These are phyloP conservation scores for Lactarius hengduanensis DNA, from an alignment of 768 basidiomycete genomes.

Conservation along the genomic window DNA sequence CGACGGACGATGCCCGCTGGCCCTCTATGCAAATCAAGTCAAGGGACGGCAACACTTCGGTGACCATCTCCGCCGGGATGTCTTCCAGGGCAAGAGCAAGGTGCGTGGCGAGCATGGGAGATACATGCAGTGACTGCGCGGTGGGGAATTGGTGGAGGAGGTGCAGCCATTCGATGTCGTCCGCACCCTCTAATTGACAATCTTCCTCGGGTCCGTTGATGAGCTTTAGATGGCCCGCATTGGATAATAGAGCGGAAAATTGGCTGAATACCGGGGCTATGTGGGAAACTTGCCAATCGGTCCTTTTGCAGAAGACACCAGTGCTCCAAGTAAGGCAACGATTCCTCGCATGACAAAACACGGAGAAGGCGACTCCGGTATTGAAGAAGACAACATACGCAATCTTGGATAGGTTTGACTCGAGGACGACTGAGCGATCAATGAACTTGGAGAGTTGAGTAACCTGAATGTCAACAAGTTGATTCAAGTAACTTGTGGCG, in stretches of 20 bases:
- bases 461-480: not conserved
- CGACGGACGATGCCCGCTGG: not conserved
- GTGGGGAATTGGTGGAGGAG: not conserved
- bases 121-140: not conserved
- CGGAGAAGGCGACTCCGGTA: not conserved
- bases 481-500: rapidly evolving
- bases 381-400: not conserved
- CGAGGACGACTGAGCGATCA: not conserved
- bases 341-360: not conserved
- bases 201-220: not conserved
- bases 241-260: not conserved
- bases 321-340: not conserved
- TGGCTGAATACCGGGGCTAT: not conserved
- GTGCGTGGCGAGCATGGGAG: not conserved
- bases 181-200: not conserved
- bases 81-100: not conserved
- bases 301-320: not conserved
- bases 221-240: not conserved
- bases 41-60: not conserved
- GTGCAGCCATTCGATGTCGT: not conserved
- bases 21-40: not conserved
- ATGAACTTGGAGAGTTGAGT: not conserved
- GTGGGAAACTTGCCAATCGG: not conserved
- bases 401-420: not conserved
- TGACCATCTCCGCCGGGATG: not conserved